phyloP scores from a whole-genome alignment of 768 basidiomycete genomes.

The Suillus alpinus region DNA sequence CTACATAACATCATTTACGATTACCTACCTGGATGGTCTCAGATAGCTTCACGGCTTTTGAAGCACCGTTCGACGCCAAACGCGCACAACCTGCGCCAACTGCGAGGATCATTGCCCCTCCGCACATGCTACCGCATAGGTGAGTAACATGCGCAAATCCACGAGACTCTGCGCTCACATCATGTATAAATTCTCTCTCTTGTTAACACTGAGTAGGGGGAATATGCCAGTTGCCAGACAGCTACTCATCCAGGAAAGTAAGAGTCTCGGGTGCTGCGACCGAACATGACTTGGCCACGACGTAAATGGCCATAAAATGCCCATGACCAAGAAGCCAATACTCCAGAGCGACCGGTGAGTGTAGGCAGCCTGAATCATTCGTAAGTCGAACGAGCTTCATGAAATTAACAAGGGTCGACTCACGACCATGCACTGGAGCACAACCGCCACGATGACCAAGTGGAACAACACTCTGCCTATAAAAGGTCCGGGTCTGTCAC shows the following conservation, averaged over 20 bases:
- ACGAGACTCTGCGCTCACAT: conserved; percentile 49
- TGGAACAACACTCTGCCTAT: background rate
- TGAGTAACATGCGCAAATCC: conserved; percentile 10
- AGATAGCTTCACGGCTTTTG: conserved; percentile 7
- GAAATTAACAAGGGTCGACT: conserved; percentile 24
- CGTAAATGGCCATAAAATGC: conserved; percentile 60
- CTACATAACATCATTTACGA: background rate
- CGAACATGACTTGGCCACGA: conserved; percentile 43
- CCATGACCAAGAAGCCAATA: conserved; percentile 57
- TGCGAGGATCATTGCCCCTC: conserved; percentile 45
- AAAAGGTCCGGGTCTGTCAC: background rate
- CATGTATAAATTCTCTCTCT: conserved; percentile 53
- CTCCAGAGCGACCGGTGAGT: conserved; percentile 72
- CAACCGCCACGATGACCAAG: conserved; percentile 33
- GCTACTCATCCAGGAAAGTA: conserved; percentile 42
- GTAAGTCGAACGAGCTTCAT: conserved; percentile 3
- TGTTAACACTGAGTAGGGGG: conserved; percentile 70
- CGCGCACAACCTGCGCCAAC: conserved; percentile 27
- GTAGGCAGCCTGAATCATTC: conserved; percentile 55
- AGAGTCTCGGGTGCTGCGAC: conserved; percentile 23
- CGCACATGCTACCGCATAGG: conserved; percentile 36
- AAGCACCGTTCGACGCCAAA: background rate
- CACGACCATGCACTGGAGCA: conserved; percentile 73
- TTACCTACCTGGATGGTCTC: conserved; percentile 23
- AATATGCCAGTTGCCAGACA: conserved; percentile 63